Conservation (phyloP, 2,329 filamentous ascomycete genomes). For the Colletotrichum sp. region DNA sequence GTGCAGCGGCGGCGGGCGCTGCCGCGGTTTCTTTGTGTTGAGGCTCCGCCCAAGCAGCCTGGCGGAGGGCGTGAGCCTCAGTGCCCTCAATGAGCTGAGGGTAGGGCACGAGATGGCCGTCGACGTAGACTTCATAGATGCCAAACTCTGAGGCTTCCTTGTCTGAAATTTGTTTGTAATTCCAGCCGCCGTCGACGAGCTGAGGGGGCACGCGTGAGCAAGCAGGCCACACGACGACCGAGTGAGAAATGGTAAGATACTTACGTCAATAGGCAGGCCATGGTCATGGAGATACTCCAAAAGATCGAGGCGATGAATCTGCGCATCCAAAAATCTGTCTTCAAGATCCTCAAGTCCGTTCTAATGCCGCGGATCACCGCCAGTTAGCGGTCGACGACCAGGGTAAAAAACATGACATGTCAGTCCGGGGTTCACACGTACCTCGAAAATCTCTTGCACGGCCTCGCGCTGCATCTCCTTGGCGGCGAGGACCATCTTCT, state of each 20-base stretch:
- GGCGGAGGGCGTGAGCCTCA: constrained; percentile 25
- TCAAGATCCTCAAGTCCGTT: constrained; percentile 42
- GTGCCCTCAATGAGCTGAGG: constrained; percentile 48
- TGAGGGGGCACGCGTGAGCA: constrained; percentile 28
- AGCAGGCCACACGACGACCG: constrained; percentile 10
- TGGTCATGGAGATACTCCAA: constrained; percentile 48
- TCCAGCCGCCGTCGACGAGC: constrained; percentile 49
- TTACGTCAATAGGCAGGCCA: constrained; percentile 54
- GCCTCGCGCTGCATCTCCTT: constrained; percentile 42
- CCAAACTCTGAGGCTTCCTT: constrained; percentile 50
- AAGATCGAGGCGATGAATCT: constrained; percentile 51
- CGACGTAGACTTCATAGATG: constrained; percentile 44
- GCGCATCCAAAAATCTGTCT: constrained; percentile 48
- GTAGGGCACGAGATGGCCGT: constrained; percentile 50
- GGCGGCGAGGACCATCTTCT: constrained; percentile 36
- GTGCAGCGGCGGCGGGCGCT: constrained; percentile 2
- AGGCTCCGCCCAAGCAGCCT: constrained; percentile 21
- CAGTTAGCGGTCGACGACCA: constrained; percentile 7
- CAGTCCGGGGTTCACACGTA: constrained; percentile 33
- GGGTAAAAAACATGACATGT: constrained; percentile 23
- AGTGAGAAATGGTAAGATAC: constrained; percentile 27
- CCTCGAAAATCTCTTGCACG: constrained; percentile 40
- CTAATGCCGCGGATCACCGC: constrained; percentile 27
- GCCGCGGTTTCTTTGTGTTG: neutral
- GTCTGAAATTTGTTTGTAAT: constrained; percentile 50